Evolutionary conservation across 371 early-diverging fungal genomes (phyloP).

Genomic region (Mucor indicus): DNA sequence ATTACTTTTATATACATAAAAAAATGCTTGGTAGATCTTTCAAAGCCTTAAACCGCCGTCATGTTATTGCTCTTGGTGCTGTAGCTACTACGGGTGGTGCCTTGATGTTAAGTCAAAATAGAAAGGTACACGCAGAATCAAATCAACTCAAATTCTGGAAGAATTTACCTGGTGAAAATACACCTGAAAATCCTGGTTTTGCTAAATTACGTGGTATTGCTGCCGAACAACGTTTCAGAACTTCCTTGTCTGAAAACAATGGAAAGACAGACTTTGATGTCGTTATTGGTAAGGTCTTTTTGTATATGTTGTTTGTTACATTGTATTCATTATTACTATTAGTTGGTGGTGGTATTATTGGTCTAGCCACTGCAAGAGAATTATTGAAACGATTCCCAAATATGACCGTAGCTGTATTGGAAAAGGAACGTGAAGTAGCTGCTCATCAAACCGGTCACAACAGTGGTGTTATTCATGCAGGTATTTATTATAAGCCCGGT

Average conservation of each 20-base stretch:
- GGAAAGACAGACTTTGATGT: conserved; percentile 51
- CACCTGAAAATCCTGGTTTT: conserved; percentile 41
- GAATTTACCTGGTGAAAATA: conserved; percentile 45
- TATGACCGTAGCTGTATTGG: conserved; percentile 48
- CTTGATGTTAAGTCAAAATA: conserved; percentile 21
- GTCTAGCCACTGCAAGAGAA: conserved; percentile 51
- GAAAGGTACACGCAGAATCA: conserved; percentile 37
- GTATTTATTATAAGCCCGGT: conserved; percentile 46
- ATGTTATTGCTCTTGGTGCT: conserved; percentile 29
- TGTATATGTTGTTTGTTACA: background rate
- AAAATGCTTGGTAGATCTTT: conserved; percentile 36
- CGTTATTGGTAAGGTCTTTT: conserved; percentile 35
- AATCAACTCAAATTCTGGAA: conserved; percentile 41
- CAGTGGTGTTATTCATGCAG: conserved; percentile 49
- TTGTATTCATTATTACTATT: conserved; percentile 4
- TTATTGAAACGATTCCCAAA: conserved; percentile 42
- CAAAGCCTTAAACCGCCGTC: conserved; percentile 25
- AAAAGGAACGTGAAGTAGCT: conserved; percentile 51
- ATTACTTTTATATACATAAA: background rate
- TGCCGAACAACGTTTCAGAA: conserved; percentile 46
- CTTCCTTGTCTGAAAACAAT: conserved; percentile 33
- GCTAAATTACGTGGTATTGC: conserved; percentile 44
- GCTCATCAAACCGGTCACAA: conserved; percentile 53
- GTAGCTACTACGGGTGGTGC: conserved; percentile 35
- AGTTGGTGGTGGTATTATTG: conserved; percentile 51